Evolutionary conservation across 2,329 filamentous ascomycete species (phyloP).

Genomic region (Aspergillus cejpii): DNA sequence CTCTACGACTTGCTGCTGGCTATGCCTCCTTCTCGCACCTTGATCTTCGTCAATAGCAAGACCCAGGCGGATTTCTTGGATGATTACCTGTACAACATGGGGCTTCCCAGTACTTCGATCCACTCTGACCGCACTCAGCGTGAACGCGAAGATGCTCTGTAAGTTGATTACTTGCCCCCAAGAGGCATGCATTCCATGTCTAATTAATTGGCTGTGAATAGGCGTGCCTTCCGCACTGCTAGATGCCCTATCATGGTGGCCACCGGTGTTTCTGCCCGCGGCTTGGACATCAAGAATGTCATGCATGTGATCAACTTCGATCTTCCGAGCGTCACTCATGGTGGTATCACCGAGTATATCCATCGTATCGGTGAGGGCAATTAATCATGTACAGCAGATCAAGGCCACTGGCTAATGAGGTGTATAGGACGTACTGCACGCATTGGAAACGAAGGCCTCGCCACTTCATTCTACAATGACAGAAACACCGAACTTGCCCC

Average conservation of each 20-base stretch:
- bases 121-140: slow-evolving; percentile 79
- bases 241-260: slow-evolving; percentile 73
- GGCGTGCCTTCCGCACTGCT: slow-evolving; percentile 69
- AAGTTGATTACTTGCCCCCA: slow-evolving; percentile 28
- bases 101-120: slow-evolving; percentile 78
- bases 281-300: slow-evolving; percentile 80
- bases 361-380: slow-evolving; percentile 74
- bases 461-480: slow-evolving; percentile 83
- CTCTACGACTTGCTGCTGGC: slow-evolving; percentile 66
- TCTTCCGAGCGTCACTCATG: slow-evolving; percentile 64
- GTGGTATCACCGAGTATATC: slow-evolving; percentile 88
- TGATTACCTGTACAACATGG: slow-evolving; percentile 74
- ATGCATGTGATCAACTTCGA: slow-evolving; percentile 93
- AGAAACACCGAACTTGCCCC: slow-evolving; percentile 65
- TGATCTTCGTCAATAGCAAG: slow-evolving; percentile 87
- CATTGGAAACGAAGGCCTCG: slow-evolving; percentile 78
- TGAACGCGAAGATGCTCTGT: slow-evolving; percentile 87
- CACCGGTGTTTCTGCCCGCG: slow-evolving; percentile 79
- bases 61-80: slow-evolving; percentile 73
- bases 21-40: slow-evolving; percentile 65
- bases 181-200: neutral
- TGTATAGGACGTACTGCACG: slow-evolving; percentile 75
- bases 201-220: slow-evolving; percentile 25
- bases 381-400: neutral
- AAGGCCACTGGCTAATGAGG: neutral